Evolutionary conservation across 257 asterid species (phyloP).

Genomic region (Datura wrightii): DNA sequence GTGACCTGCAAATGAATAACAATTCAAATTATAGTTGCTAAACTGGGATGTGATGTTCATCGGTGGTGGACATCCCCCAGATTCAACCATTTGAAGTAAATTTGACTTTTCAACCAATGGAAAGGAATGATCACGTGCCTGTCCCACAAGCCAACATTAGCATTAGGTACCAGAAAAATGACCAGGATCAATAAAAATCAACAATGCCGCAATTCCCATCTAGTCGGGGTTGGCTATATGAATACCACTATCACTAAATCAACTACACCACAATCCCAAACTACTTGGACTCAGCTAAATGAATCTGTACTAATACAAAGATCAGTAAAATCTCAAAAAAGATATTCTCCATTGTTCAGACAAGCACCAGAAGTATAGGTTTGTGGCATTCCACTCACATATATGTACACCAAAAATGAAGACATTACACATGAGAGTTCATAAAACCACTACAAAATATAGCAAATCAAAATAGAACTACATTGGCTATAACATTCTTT

Average conservation of each 20-base stretch:
- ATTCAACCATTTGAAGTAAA: conserved; percentile 46
- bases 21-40: conserved; percentile 48
- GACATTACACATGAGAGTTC: conserved; percentile 15
- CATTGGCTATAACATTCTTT: background rate
- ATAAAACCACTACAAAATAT: background rate
- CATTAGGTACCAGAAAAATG: conserved; percentile 24
- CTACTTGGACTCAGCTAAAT: conserved; percentile 16
- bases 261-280: background rate
- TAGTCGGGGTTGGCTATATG: conserved; percentile 2
- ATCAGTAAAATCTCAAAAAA: conserved; percentile 6
- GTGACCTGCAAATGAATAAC: conserved; percentile 61
- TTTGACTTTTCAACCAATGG: conserved; percentile 52
- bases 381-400: background rate
- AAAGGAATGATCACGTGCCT: conserved; percentile 47
- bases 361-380: background rate
- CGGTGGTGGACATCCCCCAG: conserved; percentile 55
- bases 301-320: background rate
- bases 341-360: conserved; percentile 13
- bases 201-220: background rate
- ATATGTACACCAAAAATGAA: background rate
- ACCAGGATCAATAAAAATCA: conserved; percentile 24
- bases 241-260: conserved; percentile 26
- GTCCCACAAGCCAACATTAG: conserved; percentile 48
- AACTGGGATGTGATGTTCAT: conserved; percentile 47
- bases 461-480: background rate